phyloP scores from a whole-genome alignment of 768 basidiomycete genomes.

The Pluteus cervinus region DNA sequence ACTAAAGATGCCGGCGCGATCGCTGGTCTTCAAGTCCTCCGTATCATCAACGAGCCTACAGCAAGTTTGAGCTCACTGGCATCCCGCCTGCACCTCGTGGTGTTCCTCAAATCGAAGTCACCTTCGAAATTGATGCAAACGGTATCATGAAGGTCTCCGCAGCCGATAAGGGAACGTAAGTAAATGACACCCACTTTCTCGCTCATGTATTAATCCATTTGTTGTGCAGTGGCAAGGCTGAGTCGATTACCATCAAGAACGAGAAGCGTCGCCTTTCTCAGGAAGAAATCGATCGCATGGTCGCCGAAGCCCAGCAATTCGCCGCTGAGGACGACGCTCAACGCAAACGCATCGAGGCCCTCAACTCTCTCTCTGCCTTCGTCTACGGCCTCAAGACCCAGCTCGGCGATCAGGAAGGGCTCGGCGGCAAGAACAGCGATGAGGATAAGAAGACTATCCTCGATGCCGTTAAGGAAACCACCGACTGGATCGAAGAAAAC shows the following conservation, averaged over 20 bases:
- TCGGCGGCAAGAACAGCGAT: slow-evolving; percentile 81
- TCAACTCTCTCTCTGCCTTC: slow-evolving; percentile 75
- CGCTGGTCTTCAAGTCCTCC: slow-evolving; percentile 89
- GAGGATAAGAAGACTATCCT: slow-evolving; percentile 84
- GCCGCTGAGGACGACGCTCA: slow-evolving; percentile 74
- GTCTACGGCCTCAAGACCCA: slow-evolving; percentile 87
- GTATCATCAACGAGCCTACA: slow-evolving; percentile 97
- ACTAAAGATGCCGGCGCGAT: slow-evolving; percentile 98
- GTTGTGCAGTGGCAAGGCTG: slow-evolving; percentile 65
- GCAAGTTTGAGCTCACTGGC: slow-evolving; percentile 89
- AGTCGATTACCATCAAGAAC: slow-evolving; percentile 91
- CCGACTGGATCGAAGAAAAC: slow-evolving; percentile 89
- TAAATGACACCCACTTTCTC: slow-evolving; percentile 8
- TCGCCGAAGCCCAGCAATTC: slow-evolving; percentile 89
- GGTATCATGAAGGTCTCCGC: slow-evolving; percentile 94
- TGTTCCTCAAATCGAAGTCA: slow-evolving; percentile 95
- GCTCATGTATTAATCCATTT: background rate
- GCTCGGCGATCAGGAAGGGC: slow-evolving; percentile 79
- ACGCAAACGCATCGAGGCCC: slow-evolving; percentile 80
- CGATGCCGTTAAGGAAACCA: slow-evolving; percentile 77
- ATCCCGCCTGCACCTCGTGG: slow-evolving; percentile 96
- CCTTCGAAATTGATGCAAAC: slow-evolving; percentile 93
- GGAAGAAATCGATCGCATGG: slow-evolving; percentile 95
- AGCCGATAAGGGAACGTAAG: slow-evolving; percentile 89
- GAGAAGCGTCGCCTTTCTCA: slow-evolving; percentile 89